Base-by-base conservation (phyloP, 768 basidiomycete species). In the Baorangia bicolor region DNA sequence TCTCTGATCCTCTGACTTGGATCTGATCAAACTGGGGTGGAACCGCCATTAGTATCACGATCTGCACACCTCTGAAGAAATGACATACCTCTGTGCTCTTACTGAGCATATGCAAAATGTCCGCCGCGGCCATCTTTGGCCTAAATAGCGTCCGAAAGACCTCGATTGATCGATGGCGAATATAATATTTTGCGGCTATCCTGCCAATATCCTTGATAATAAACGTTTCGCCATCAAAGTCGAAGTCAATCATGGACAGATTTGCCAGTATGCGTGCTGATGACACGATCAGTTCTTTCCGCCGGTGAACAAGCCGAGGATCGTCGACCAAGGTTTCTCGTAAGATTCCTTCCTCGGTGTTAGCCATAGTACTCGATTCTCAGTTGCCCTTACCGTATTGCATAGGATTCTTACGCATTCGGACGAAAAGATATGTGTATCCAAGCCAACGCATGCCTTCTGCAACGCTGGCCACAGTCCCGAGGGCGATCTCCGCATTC, bases 131-230 rank as follows among this genome's bases (percentile, higher is more conserved):
- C 95, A 98, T 97, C 53, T 75, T 83, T 1, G 85, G 80, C 47
- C 84, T 79, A 73, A 98, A 92, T 56, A 81, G 72, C 58, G 81
- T 72, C 71, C 89, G 91, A 78, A 96, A 98, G 7, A 90, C 82
- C 69, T 92, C 92, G 34, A 98, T 86, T 5, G 92, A 94, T 41
- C 82, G 74, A 69, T 92, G 75, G 20, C 89, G 84, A 66, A 99
- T 90, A 72, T 98, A 99, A 72, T 97, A 99, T 72, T 90, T 95
- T 5, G 96, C 93, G 0, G 97, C 94, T 63, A 98, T 95, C 60
- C 94, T 78, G n/a, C 97, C 97, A 3, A 96, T 73, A 60, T 97
- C 95, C n/a, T 90, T 92, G 61, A 88, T 84, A 3, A 79, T 74
- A 53, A 97, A 86, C 2, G 79, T 73, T 13, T 82, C 84, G 5